These are phyloP conservation scores for Casuarina equisetifolia DNA, from an alignment of 306 rosid species.

Conservation along the genomic window DNA sequence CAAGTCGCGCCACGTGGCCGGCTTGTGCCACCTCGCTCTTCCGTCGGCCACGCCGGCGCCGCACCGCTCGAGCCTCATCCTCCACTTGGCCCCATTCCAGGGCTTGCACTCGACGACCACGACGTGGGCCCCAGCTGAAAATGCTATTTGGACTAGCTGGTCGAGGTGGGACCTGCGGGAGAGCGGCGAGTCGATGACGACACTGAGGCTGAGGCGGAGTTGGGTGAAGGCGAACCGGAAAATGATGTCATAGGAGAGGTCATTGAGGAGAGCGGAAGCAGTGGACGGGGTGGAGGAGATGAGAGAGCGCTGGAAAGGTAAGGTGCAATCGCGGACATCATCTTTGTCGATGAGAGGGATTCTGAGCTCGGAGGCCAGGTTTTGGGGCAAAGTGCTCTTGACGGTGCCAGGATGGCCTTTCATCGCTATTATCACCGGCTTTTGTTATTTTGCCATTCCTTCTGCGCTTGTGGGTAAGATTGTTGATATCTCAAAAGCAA, in stretches of 20 bases:
- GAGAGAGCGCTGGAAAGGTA: slow-evolving; percentile 21
- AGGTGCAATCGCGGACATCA: slow-evolving; percentile 51
- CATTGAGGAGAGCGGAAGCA: slow-evolving; percentile 55
- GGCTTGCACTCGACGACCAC: slow-evolving; percentile 61
- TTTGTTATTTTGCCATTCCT: not conserved
- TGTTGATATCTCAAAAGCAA: too few relatives aligned
- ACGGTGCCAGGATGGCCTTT: slow-evolving; percentile 76
- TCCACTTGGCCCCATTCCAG: slow-evolving; percentile 43
- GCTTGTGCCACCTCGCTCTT: slow-evolving; percentile 47
- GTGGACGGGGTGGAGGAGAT: slow-evolving; percentile 19
- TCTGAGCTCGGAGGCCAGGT: slow-evolving; percentile 45
- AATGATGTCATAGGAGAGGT: slow-evolving; percentile 54
- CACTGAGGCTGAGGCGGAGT: slow-evolving; percentile 58
- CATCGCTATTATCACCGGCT: slow-evolving; percentile 51
- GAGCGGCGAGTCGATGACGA: slow-evolving; percentile 74
- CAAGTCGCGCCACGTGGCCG: slow-evolving; percentile 61
- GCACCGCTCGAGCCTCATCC: too few relatives aligned
- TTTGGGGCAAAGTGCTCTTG: slow-evolving; percentile 47
- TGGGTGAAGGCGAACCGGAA: slow-evolving; percentile 53
- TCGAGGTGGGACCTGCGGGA: slow-evolving; percentile 59
- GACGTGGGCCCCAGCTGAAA: slow-evolving; percentile 17
- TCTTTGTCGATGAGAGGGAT: slow-evolving; percentile 69
- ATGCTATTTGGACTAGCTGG: slow-evolving; percentile 36
- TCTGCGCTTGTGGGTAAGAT: not conserved
- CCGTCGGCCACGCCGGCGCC: slow-evolving; percentile 17